Evolutionary conservation across 345 rosid genomes (phyloP).

Genomic region (Populus tremula): DNA sequence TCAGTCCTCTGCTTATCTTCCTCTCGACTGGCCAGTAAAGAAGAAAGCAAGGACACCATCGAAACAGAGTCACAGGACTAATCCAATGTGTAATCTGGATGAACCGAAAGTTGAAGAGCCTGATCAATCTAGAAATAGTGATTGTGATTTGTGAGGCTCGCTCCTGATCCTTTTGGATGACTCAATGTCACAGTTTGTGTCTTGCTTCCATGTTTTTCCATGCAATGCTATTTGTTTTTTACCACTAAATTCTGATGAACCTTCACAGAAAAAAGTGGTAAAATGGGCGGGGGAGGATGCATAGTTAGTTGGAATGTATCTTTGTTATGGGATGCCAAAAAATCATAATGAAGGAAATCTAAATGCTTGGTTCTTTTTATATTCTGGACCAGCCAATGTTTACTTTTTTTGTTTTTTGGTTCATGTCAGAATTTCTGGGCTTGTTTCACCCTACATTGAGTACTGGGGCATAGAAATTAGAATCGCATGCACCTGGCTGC

Average conservation of each 20-base stretch:
- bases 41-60: conserved; percentile 19
- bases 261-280: not conserved
- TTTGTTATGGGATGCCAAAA: not conserved
- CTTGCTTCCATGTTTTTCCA: not conserved
- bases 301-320: not conserved
- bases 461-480: no score
- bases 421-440: no score
- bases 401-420: no score
- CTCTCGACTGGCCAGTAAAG: conserved; percentile 22
- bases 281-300: not conserved
- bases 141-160: not conserved
- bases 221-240: not conserved
- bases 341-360: not conserved
- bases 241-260: not conserved
- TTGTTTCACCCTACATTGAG: no score
- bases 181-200: not conserved
- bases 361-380: not conserved
- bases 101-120: not conserved
- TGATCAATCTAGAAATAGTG: not conserved
- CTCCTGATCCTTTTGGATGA: not conserved
- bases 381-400: not conserved
- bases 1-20: conserved; percentile 15
- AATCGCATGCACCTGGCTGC: no score
- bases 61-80: not conserved
- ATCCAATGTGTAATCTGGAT: not conserved